Evolutionary conservation across 495 filamentous ascomycete species (phyloP).

Genomic region (Talaromyces stipitatus): DNA sequence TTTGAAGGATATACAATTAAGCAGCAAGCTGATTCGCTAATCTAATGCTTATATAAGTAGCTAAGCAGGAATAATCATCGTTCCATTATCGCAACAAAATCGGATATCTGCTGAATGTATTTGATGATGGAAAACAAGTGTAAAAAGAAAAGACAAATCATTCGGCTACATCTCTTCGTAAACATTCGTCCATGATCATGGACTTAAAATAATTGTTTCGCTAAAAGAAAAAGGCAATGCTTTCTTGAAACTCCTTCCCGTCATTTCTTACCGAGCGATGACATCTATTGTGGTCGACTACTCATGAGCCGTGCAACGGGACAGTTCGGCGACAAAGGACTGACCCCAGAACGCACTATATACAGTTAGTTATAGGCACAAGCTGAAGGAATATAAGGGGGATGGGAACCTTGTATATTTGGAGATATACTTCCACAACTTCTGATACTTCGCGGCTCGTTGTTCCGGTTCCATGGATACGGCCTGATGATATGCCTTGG

Average conservation of each 20-base stretch:
- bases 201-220: background rate
- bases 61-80: no score
- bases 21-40: background rate
- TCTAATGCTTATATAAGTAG: no score
- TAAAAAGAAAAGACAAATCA: background rate
- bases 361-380: background rate
- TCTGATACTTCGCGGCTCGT: slow-evolving; percentile 75
- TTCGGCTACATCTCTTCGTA: background rate
- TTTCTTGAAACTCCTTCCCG: background rate
- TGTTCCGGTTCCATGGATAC: slow-evolving; percentile 90
- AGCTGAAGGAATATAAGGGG: background rate
- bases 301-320: slow-evolving; percentile 36
- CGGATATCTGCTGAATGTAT: background rate
- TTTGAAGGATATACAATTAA: background rate
- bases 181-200: background rate
- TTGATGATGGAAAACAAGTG: background rate
- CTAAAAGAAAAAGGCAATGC: background rate
- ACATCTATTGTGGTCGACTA: background rate
- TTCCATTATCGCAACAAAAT: no score
- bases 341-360: slow-evolving; percentile 76
- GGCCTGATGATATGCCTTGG: slow-evolving; percentile 85
- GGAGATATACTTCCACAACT: slow-evolving; percentile 87
- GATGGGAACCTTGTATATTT: slow-evolving; percentile 71
- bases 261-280: background rate
- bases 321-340: slow-evolving; percentile 69